phyloP scores from a whole-genome alignment of 805 yeast genomes.

The Starmerella vaccinii region DNA sequence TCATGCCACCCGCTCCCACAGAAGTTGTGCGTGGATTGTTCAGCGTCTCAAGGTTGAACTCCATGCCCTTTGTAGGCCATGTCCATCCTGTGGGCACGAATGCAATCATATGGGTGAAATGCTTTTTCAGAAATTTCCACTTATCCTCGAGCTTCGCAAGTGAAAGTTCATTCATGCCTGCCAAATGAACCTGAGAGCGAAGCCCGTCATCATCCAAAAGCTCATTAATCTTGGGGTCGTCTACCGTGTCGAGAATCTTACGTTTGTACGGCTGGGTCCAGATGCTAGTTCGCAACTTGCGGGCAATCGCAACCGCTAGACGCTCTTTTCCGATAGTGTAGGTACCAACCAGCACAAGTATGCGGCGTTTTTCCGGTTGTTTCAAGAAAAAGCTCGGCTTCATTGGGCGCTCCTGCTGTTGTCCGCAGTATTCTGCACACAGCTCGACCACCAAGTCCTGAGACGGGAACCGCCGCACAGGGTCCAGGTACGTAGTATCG shows the following conservation, averaged over 20 bases:
- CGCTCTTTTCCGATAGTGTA: conserved; percentile 90
- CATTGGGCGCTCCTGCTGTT: conserved; percentile 31
- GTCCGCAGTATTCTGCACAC: conserved; percentile 44
- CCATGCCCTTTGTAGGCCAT: conserved; percentile 31
- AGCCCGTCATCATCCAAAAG: conserved; percentile 39
- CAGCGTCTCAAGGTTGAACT: conserved; percentile 15
- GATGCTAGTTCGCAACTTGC: conserved; percentile 29
- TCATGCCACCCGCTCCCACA: conserved; percentile 26
- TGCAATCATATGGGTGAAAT: conserved; percentile 56
- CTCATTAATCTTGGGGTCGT: conserved; percentile 34
- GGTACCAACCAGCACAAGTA: conserved; percentile 64
- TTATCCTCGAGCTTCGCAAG: conserved; percentile 38
- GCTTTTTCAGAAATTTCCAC: conserved; percentile 38
- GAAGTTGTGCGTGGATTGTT: conserved; percentile 17
- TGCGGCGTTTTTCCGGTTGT: conserved; percentile 29
- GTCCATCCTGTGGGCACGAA: conserved; percentile 91
- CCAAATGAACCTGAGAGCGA: conserved; percentile 56
- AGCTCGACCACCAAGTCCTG: conserved; percentile 58
- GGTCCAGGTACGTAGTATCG: conserved; percentile 83
- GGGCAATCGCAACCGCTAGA: conserved; percentile 48
- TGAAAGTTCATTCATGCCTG: conserved; percentile 50
- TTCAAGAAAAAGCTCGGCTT: conserved; percentile 21
- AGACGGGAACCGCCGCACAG: conserved; percentile 63
- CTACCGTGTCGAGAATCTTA: conserved; percentile 38
- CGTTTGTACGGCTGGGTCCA: conserved; percentile 42